Percentiles rank a stretch among this genome's conserved stretches.
phyloP scores from a whole-genome alignment of 2,329 filamentous ascomycete genomes.

The Alternaria sp. region DNA sequence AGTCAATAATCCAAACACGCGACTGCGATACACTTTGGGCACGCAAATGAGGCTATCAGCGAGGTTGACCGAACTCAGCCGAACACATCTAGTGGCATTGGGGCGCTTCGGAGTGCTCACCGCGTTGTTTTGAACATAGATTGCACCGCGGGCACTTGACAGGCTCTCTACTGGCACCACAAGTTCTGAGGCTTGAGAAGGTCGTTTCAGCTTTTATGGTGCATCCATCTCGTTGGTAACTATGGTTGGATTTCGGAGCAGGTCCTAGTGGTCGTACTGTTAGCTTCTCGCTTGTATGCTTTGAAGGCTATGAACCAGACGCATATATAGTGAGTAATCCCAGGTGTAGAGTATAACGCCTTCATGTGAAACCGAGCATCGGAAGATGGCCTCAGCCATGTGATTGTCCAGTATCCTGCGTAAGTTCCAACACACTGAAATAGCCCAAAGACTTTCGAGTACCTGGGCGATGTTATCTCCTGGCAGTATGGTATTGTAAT shows the following conservation, averaged over 20 bases:
- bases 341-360: neutral
- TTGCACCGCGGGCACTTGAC: neutral
- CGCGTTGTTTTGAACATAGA: neutral
- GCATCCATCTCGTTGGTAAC: neutral
- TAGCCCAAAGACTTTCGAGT: too few relatives aligned
- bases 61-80: neutral
- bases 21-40: neutral
- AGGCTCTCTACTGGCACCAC: neutral
- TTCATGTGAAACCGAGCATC: neutral
- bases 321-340: neutral
- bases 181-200: neutral
- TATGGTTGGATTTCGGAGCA: neutral
- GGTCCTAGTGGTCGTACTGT: neutral
- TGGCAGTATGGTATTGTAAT: too few relatives aligned
- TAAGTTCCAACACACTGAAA: too few relatives aligned
- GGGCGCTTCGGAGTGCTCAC: neutral
- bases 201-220: constrained; percentile 1
- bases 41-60: neutral
- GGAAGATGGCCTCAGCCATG: too few relatives aligned
- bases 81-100: neutral
- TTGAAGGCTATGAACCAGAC: neutral
- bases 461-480: too few relatives aligned
- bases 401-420: too few relatives aligned
- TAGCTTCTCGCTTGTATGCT: neutral
- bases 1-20: neutral